phyloP scores from a whole-genome alignment of 176 grass and related monocot genomes.

The Lolium perenne region DNA sequence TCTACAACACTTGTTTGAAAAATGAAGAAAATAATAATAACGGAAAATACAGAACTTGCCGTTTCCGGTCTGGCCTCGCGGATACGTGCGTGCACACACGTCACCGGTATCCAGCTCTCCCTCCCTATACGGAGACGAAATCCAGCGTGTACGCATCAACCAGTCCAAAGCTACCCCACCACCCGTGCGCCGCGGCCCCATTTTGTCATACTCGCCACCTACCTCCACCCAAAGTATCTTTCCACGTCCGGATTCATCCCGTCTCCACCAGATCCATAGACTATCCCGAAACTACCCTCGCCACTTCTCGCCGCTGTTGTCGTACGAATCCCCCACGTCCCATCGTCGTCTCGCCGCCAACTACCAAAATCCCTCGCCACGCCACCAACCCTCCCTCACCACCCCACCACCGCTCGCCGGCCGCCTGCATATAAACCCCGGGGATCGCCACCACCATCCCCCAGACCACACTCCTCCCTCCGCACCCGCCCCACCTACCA shows the following conservation, averaged over 20 bases:
- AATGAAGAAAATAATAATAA: no score
- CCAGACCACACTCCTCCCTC: constrained; percentile 42
- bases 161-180: not conserved
- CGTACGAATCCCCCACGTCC: not conserved
- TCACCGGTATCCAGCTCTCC: not conserved
- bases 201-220: constrained; percentile 15
- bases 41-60: not conserved
- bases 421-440: constrained; percentile 49
- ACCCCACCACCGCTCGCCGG: not conserved
- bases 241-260: not conserved
- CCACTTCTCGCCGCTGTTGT: no score
- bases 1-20: no score
- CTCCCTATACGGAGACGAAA: no score
- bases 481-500: not conserved
- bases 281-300: constrained; percentile 39
- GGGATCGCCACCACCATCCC: constrained; percentile 37
- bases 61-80: not conserved
- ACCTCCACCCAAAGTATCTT: not conserved
- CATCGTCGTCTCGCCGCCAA: constrained; percentile 18
- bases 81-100: not conserved
- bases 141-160: not conserved
- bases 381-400: constrained; percentile 40
- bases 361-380: constrained; percentile 21
- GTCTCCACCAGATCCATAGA: not conserved
- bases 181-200: not conserved